A percentile compares a stretch with the other conserved stretches of the same genome.
Evolutionary conservation across 192 early-diverging fungal species (phyloP).

Genomic region (Mortierella hygrophila): DNA sequence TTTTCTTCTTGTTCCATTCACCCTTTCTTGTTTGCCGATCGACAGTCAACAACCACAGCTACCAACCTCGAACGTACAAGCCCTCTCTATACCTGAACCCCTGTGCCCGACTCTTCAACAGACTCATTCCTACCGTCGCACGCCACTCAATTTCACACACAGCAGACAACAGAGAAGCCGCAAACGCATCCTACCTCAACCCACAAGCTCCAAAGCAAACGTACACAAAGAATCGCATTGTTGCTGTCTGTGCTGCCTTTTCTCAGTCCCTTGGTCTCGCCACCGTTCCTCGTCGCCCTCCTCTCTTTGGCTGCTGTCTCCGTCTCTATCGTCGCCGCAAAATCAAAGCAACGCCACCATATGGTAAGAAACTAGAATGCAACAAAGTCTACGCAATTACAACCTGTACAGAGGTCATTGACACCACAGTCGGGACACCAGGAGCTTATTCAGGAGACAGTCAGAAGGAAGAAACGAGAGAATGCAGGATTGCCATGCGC

Average conservation of each 20-base stretch:
- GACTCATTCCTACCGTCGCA: too few relatives aligned
- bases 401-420: neutral
- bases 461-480: neutral
- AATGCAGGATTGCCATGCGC: neutral
- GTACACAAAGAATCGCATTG: slow-evolving; percentile 1
- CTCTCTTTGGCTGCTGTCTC: slow-evolving; percentile 16
- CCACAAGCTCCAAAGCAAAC: neutral
- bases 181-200: too few relatives aligned
- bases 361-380: slow-evolving; percentile 15
- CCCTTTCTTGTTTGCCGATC: too few relatives aligned
- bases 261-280: neutral
- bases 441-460: neutral
- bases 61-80: too few relatives aligned
- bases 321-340: slow-evolving; percentile 16
- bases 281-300: neutral
- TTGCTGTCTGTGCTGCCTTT: slow-evolving; percentile 7
- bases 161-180: too few relatives aligned
- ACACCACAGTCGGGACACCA: neutral
- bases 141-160: too few relatives aligned
- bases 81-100: too few relatives aligned
- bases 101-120: too few relatives aligned
- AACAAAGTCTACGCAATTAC: neutral
- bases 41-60: too few relatives aligned
- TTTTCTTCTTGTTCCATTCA: too few relatives aligned
- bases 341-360: slow-evolving; percentile 8